Conservation (phyloP, 164 flowering plant genomes). For the Dillenia turbinata region DNA sequence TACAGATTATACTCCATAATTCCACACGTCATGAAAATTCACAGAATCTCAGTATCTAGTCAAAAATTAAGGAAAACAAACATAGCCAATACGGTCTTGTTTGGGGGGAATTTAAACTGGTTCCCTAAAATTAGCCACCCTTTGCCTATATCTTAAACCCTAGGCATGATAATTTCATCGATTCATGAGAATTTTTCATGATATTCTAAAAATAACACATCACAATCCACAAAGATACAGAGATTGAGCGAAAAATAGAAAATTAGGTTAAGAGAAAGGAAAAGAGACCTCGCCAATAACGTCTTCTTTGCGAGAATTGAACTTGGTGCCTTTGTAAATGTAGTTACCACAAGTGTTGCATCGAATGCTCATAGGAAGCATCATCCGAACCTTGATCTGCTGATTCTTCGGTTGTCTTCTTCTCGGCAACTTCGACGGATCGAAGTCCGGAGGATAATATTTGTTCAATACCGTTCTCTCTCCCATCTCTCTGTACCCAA, state of each 20-base stretch:
- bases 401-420: constrained; percentile 67
- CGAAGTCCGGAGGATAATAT: constrained; percentile 95
- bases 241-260: neutral
- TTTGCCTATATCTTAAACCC: too few relatives aligned
- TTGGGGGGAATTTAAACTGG: too few relatives aligned
- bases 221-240: too few relatives aligned
- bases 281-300: constrained; percentile 61
- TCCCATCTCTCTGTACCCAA: constrained; percentile 45
- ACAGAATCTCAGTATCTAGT: too few relatives aligned
- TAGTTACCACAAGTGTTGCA: constrained; percentile 85
- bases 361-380: constrained; percentile 92
- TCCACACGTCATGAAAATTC: too few relatives aligned
- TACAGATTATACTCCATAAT: too few relatives aligned
- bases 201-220: too few relatives aligned
- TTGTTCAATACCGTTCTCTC: constrained; percentile 88
- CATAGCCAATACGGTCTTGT: too few relatives aligned
- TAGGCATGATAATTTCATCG: too few relatives aligned
- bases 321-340: constrained; percentile 89
- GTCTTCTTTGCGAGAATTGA: constrained; percentile 91
- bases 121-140: too few relatives aligned
- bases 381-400: constrained; percentile 93
- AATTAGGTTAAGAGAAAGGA: neutral
- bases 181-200: too few relatives aligned
- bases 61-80: too few relatives aligned
- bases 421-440: constrained; percentile 82